These are phyloP conservation scores for Cocos nucifera DNA, from an alignment of 176 grass and related monocot species.

Conservation along the genomic window DNA sequence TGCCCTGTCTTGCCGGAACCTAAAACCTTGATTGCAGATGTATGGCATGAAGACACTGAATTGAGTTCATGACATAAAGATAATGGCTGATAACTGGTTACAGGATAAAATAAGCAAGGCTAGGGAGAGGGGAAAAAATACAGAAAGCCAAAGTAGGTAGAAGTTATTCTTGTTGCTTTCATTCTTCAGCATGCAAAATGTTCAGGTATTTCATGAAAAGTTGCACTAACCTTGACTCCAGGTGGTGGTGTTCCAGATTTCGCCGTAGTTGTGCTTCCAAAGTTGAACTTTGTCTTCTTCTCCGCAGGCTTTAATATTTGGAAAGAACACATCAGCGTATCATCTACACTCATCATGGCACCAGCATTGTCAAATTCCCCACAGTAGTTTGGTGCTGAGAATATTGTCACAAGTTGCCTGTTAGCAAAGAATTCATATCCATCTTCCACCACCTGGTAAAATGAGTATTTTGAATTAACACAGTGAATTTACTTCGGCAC, in stretches of 20 bases:
- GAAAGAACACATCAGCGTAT: constrained; percentile 66
- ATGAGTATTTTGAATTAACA: constrained; percentile 11
- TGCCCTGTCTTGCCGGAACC: too few species aligned
- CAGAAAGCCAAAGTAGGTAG: too few species aligned
- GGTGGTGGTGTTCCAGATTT: constrained; percentile 20
- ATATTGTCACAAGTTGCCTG: constrained; percentile 59
- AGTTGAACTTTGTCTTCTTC: constrained; percentile 25
- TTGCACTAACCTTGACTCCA: constrained; percentile 41
- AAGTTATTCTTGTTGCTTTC: too few species aligned
- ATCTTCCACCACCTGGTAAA: constrained; percentile 65
- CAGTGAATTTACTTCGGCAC: not conserved
- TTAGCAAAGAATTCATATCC: constrained; percentile 69
- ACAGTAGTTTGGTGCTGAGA: constrained; percentile 73
- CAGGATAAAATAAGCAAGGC: too few species aligned
- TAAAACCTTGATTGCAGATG: too few species aligned
- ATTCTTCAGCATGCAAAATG: too few species aligned
- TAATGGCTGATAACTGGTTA: too few species aligned
- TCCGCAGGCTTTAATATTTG: constrained; percentile 55
- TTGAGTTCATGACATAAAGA: too few species aligned
- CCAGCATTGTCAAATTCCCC: constrained; percentile 75
- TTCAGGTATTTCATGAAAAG: not conserved
- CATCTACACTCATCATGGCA: constrained; percentile 77
- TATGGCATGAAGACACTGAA: too few species aligned
- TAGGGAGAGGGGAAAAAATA: too few species aligned
- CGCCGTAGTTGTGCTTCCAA: constrained; percentile 16